Conservation (phyloP, 805 yeast species). For the Saccharomycodes ludwigii region DNA sequence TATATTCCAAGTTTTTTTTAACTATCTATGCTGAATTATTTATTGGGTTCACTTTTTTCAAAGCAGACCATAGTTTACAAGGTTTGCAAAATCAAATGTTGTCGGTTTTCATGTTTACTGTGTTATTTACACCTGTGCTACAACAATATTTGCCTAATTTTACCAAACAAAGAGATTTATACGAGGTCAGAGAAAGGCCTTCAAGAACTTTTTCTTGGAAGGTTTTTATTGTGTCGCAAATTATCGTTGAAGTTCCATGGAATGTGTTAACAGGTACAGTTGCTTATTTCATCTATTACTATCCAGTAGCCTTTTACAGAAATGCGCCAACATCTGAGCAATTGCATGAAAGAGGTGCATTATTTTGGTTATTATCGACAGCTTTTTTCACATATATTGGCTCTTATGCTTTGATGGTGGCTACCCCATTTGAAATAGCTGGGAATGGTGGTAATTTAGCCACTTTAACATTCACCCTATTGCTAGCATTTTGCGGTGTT, state of each 20-base stretch:
- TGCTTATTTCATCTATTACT: slow-evolving; percentile 51
- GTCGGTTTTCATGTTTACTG: slow-evolving; percentile 55
- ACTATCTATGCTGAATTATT: slow-evolving; percentile 45
- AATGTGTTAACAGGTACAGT: slow-evolving; percentile 50
- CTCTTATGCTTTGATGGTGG: slow-evolving; percentile 44
- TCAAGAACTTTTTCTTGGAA: slow-evolving; percentile 60
- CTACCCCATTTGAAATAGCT: slow-evolving; percentile 46
- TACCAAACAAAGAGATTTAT: slow-evolving; percentile 48
- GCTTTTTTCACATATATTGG: slow-evolving; percentile 43
- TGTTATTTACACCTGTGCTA: slow-evolving; percentile 41
- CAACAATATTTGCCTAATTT: slow-evolving; percentile 55
- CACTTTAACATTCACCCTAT: slow-evolving; percentile 44
- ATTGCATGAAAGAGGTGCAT: slow-evolving; percentile 43
- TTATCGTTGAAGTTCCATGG: slow-evolving; percentile 58
- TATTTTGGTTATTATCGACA: slow-evolving; percentile 33
- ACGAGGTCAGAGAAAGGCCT: slow-evolving; percentile 65
- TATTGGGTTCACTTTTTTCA: slow-evolving; percentile 66
- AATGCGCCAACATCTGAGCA: slow-evolving; percentile 45
- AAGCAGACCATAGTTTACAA: slow-evolving; percentile 49
- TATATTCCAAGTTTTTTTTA: slow-evolving; percentile 47
- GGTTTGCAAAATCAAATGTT: slow-evolving; percentile 78
- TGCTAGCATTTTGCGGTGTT: slow-evolving; percentile 70
- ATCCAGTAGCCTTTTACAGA: slow-evolving; percentile 53
- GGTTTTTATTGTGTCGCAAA: slow-evolving; percentile 48
- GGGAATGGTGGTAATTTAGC: slow-evolving; percentile 56